Base-by-base conservation (phyloP, 495 filamentous ascomycete genomes). In the Tuber magnatum region DNA sequence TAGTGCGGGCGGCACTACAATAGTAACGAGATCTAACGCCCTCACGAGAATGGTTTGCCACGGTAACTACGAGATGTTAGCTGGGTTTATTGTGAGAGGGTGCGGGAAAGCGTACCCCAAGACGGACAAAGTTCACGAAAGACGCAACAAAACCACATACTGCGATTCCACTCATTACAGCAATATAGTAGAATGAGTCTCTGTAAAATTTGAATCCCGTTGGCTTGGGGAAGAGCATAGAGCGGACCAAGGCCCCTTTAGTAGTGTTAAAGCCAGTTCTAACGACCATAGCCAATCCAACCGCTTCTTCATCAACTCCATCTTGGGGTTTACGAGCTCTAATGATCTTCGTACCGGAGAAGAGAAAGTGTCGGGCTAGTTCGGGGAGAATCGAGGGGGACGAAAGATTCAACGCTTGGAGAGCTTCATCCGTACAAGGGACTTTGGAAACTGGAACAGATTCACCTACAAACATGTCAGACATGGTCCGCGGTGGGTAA, bases 151-250 rank as follows among this genome's bases (percentile, higher is more conserved):
- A 99, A 2, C 96, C 96, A 72, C 97, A 81, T 70, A 90, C 81
- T 40, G 96, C 96, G 77, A 99, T 90, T n/a, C 89, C 83, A 69
- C 87, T 94, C 96, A 99, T 98, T 46, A 99, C 96, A 9, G 92
- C 94, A 76, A 99, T 97, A 82, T 98, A 99, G 39, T 94, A 90
- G 82, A 99, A 99, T 6, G 96, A 97, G 82, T 99, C 96, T 28
- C 93, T 88, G 82, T 99, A 98, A 81, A 99, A 98, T 80, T 95
- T 97, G 87, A 99, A 98, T 1, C 93, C 94, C 38, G 94, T 96
- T 0, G 96, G 96, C 80, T 97, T 98, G 0, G 96, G 96, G 82
- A 99, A 98, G 42, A 99, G 90, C 94, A 99, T 99, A 1, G 96
- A 97, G 38, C 96, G 92, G 76, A 99, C 94, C 18, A 99, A 85